These are phyloP conservation scores for Puccinellia tenuiflora DNA, from an alignment of 176 grass and related monocot genomes.

Conservation along the genomic window DNA sequence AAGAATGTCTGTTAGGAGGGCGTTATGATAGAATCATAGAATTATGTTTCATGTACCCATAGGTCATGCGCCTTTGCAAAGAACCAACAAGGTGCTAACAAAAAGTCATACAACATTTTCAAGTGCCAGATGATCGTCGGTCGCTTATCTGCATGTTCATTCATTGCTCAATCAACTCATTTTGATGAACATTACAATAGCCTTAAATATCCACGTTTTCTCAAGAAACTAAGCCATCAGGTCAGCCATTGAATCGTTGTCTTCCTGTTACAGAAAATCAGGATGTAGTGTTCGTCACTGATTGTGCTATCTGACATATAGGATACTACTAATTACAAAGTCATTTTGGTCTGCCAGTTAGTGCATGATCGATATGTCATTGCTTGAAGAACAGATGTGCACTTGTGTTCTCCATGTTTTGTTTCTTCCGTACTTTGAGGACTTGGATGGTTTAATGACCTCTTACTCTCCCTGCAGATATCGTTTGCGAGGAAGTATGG, in stretches of 20 bases:
- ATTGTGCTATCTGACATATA: not conserved
- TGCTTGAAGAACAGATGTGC: no score
- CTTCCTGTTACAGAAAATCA: not conserved
- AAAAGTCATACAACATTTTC: not conserved
- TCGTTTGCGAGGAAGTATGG: not conserved
- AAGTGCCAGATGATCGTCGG: not conserved
- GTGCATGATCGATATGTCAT: no score
- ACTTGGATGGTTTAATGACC: slow-evolving; percentile 14
- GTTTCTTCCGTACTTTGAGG: not conserved
- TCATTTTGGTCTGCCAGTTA: no score
- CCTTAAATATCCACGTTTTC: not conserved
- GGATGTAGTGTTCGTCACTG: not conserved
- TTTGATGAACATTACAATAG: not conserved
- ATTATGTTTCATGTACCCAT: not conserved
- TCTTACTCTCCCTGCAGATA: slow-evolving; percentile 6
- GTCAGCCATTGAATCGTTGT: not conserved
- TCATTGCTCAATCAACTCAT: not conserved
- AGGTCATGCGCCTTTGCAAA: not conserved
- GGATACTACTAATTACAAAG: no score
- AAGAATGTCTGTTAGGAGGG: not conserved
- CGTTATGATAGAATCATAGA: not conserved
- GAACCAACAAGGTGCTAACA: not conserved
- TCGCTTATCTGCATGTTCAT: not conserved
- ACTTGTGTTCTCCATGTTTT: no score
- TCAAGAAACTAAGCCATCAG: not conserved